These are phyloP conservation scores for Trichoderma virens DNA, from an alignment of 495 filamentous ascomycete species.

Conservation along the genomic window DNA sequence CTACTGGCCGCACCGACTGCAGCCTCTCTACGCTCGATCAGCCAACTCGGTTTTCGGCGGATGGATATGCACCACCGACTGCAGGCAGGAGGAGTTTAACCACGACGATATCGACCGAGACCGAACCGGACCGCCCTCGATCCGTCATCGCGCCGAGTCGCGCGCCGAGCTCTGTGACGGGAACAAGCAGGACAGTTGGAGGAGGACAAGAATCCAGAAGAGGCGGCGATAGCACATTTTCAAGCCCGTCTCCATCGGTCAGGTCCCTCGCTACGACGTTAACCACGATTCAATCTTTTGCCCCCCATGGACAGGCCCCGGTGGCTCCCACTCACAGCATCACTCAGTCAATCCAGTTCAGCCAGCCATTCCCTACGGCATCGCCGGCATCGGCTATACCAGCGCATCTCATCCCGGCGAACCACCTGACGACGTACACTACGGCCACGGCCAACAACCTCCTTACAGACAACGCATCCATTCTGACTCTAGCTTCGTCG, in stretches of 20 bases:
- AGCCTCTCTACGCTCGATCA: slow-evolving; percentile 30
- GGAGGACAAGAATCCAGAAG: slow-evolving; percentile 57
- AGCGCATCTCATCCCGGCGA: slow-evolving; percentile 59
- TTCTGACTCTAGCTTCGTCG: slow-evolving; percentile 92
- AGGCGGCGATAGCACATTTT: slow-evolving; percentile 83
- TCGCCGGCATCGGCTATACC: slow-evolving; percentile 74
- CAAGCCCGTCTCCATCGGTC: slow-evolving; percentile 84
- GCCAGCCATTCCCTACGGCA: slow-evolving; percentile 78
- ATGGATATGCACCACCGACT: slow-evolving; percentile 49
- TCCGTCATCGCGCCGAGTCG: slow-evolving; percentile 75
- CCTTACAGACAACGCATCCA: slow-evolving; percentile 89
- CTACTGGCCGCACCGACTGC: slow-evolving; percentile 37
- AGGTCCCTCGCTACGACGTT: slow-evolving; percentile 90
- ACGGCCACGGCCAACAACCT: slow-evolving; percentile 87
- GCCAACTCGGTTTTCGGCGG: slow-evolving; percentile 50
- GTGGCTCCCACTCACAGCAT: slow-evolving; percentile 43
- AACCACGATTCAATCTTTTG: slow-evolving; percentile 88
- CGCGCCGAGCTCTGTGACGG: slow-evolving; percentile 49
- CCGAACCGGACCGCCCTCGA: slow-evolving; percentile 64
- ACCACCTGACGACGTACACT: slow-evolving; percentile 75
- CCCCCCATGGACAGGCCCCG: slow-evolving; percentile 56
- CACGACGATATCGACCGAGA: slow-evolving; percentile 59
- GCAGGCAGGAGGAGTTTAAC: slow-evolving; percentile 59
- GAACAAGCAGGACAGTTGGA: slow-evolving; percentile 58
- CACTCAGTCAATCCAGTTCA: slow-evolving; percentile 63